Conservation (phyloP, 2,329 filamentous ascomycete species). For the Aspergillus fructus region DNA sequence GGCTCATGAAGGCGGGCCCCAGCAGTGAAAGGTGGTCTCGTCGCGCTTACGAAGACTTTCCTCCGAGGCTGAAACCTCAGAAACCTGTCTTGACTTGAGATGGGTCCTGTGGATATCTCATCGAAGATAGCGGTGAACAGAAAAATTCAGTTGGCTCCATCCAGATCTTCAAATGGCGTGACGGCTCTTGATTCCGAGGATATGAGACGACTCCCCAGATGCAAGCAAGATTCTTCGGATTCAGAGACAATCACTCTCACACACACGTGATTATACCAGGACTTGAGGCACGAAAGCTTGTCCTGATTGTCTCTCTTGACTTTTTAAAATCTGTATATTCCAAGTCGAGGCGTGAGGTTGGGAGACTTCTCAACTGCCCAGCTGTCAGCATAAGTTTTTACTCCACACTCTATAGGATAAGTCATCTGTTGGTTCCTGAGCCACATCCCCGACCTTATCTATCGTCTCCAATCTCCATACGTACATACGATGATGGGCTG, state of each 20-base stretch:
- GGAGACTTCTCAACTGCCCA: not conserved
- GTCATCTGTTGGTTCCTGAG: conserved; percentile 1
- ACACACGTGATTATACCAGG: not conserved
- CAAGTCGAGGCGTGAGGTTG: not conserved
- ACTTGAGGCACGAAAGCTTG: not conserved
- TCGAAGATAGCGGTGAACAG: conserved; percentile 11
- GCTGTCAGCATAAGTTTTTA: not conserved
- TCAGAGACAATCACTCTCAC: not conserved
- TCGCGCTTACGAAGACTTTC: not conserved
- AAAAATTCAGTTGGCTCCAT: conserved; percentile 7
- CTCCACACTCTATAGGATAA: conserved; percentile 4
- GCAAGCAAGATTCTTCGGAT: not conserved
- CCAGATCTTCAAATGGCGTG: not conserved
- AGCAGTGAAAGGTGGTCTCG: not conserved
- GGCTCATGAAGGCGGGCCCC: not conserved
- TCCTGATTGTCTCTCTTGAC: not conserved
- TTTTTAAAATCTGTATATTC: not conserved
- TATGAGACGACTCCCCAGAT: not conserved
- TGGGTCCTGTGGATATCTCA: conserved; percentile 15
- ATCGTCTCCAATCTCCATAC: not conserved
- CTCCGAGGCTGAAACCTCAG: not conserved
- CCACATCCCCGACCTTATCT: not conserved
- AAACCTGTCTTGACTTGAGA: not conserved
- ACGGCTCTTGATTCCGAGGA: not conserved
- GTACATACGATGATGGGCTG: not conserved